Evolutionary conservation across 163 green algal genomes (phyloP).

Genomic region (Volvox carteri): DNA sequence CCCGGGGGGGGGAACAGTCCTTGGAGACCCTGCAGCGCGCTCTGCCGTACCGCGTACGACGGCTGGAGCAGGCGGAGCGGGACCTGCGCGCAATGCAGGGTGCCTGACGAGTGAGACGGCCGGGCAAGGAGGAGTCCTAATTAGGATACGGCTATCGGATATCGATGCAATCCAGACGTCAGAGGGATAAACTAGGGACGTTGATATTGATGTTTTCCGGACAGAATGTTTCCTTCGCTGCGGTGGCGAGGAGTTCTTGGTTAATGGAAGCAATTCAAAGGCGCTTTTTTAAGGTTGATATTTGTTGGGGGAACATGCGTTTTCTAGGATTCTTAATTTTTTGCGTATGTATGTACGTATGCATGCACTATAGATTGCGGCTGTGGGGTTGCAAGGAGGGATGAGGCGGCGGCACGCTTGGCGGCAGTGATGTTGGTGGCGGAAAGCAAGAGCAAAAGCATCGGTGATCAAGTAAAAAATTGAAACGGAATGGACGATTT

Average conservation of each 20-base stretch:
- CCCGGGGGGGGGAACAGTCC: neutral
- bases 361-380: neutral
- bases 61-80: constrained; percentile 22
- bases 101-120: neutral
- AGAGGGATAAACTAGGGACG: neutral
- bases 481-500: neutral
- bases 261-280: too few relatives aligned
- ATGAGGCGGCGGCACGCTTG: neutral
- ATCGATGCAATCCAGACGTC: neutral
- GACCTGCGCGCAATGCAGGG: constrained; percentile 23
- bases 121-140: neutral
- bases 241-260: too few relatives aligned
- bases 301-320: too few relatives aligned
- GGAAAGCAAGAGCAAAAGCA: neutral
- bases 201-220: too few relatives aligned
- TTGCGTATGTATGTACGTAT: neutral
- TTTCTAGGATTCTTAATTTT: too few relatives aligned
- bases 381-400: neutral
- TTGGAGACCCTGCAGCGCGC: neutral
- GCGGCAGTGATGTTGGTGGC: neutral
- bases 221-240: too few relatives aligned
- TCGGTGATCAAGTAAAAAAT: too few relatives aligned
- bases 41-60: neutral
- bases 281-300: too few relatives aligned
- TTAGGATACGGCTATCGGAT: neutral